Percentiles rank a stretch among this genome's conserved stretches.
phyloP scores from a whole-genome alignment of 352 stramenopile species.

The Globisporangium rhizosaccharum region DNA sequence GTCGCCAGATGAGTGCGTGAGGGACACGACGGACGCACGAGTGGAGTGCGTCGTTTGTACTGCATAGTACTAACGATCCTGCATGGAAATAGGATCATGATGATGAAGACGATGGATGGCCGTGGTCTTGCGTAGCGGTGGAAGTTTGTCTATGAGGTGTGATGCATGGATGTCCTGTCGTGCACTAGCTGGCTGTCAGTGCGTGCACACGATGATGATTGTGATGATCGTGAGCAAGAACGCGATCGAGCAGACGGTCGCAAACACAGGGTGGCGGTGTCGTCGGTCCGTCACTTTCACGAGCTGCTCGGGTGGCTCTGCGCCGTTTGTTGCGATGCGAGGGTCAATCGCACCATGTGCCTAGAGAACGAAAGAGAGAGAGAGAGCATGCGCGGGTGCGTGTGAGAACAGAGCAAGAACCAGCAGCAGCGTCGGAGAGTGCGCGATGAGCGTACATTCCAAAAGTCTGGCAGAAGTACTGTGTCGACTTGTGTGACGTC shows the following conservation, averaged over 20 bases:
- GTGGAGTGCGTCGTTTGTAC: no score
- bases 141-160: background rate
- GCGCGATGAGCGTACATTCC: slow-evolving; percentile 20
- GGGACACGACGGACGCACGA: no score
- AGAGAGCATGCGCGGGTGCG: background rate
- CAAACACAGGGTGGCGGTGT: slow-evolving; percentile 65
- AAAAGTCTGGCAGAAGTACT: slow-evolving; percentile 45
- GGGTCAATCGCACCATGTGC: slow-evolving; percentile 10
- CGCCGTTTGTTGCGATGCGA: slow-evolving; percentile 43
- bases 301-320: slow-evolving; percentile 49
- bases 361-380: background rate
- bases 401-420: background rate
- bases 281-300: slow-evolving; percentile 70
- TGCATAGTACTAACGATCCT: no score
- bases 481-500: slow-evolving; percentile 20
- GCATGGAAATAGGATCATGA: no score
- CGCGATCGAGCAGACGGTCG: slow-evolving; percentile 59
- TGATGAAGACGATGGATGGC: no score
- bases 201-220: slow-evolving; percentile 63
- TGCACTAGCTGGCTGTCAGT: slow-evolving; percentile 1
- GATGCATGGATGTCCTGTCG: no score
- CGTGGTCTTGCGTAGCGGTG: background rate
- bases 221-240: slow-evolving; percentile 59
- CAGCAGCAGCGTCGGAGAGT: background rate
- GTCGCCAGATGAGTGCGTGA: no score